phyloP scores from a whole-genome alignment of 2,329 filamentous ascomycete genomes.

The Myriosclerotinia scirpicola region DNA sequence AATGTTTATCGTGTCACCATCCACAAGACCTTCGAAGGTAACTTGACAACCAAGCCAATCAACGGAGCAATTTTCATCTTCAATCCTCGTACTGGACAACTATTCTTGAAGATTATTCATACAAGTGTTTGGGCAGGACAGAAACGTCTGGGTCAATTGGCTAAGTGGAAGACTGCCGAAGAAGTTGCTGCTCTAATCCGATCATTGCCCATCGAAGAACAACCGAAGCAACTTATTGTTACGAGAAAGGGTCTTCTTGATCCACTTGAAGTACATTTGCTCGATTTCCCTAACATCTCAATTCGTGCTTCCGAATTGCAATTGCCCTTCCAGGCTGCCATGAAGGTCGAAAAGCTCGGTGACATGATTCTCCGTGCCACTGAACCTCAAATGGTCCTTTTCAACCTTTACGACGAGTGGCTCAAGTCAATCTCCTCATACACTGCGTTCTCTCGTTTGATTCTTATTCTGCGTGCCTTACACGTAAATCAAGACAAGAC shows the following conservation, averaged over 20 bases:
- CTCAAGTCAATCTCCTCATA: slow-evolving; percentile 97
- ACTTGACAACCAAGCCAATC: slow-evolving; percentile 98
- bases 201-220: slow-evolving; percentile 93
- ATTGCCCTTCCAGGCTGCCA: slow-evolving; percentile 96
- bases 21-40: slow-evolving; percentile 99
- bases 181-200: slow-evolving; percentile 97
- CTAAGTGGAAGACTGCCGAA: slow-evolving; percentile 99
- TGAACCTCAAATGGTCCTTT: slow-evolving; percentile 99
- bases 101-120: slow-evolving; percentile 99
- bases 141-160: slow-evolving; percentile 96
- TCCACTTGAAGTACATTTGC: slow-evolving; percentile 92
- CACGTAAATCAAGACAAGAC: slow-evolving; percentile 99
- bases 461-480: slow-evolving; percentile 88
- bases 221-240: slow-evolving; percentile 97
- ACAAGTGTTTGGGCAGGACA: slow-evolving; percentile 99
- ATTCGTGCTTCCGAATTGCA: slow-evolving; percentile 97
- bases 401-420: slow-evolving; percentile 99
- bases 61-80: slow-evolving; percentile 99
- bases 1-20: slow-evolving; percentile 99
- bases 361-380: slow-evolving; percentile 98
- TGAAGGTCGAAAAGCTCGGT: slow-evolving; percentile 99
- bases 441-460: slow-evolving; percentile 93
- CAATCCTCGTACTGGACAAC: slow-evolving; percentile 95
- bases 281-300: slow-evolving; percentile 99
- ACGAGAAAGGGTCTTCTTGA: slow-evolving; percentile 96